Evolutionary conservation across 495 filamentous ascomycete species (phyloP).

Genomic region (Trichoderma gamsii): DNA sequence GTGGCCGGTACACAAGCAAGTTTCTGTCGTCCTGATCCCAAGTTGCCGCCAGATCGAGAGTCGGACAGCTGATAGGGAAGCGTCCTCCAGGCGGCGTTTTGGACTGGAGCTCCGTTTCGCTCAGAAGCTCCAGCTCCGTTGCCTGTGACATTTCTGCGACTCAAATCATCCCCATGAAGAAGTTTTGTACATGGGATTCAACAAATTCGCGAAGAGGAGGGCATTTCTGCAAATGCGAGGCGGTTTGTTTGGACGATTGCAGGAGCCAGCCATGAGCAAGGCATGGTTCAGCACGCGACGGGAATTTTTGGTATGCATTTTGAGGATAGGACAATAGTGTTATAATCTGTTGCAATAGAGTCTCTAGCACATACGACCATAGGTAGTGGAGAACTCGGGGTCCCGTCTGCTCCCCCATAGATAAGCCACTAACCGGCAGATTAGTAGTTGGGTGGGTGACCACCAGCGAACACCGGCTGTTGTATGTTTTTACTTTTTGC

Average conservation of each 20-base stretch:
- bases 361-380: conserved; percentile 33
- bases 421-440: conserved; percentile 32
- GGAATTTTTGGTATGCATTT: too few species aligned
- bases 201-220: neutral
- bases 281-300: too few species aligned
- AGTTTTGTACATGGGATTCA: neutral
- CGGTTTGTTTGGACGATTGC: neutral
- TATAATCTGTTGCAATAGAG: too few species aligned
- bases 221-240: neutral
- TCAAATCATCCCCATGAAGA: neutral
- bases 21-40: conserved; percentile 56
- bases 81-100: conserved; percentile 25
- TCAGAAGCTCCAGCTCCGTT: conserved; percentile 33
- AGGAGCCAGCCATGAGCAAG: too few species aligned
- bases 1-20: conserved; percentile 56
- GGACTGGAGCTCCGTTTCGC: conserved; percentile 39
- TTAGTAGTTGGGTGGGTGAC: conserved; percentile 47
- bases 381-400: conserved; percentile 34
- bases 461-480: conserved; percentile 44
- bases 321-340: too few species aligned
- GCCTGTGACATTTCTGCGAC: conserved; percentile 23
- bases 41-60: conserved; percentile 74
- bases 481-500: conserved; percentile 26
- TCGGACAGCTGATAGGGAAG: conserved; percentile 68
- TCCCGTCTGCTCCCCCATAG: conserved; percentile 43